These are phyloP conservation scores for Rhodotorula sp. DNA, from an alignment of 1,284 basidiomycete genomes.

Conservation along the genomic window DNA sequence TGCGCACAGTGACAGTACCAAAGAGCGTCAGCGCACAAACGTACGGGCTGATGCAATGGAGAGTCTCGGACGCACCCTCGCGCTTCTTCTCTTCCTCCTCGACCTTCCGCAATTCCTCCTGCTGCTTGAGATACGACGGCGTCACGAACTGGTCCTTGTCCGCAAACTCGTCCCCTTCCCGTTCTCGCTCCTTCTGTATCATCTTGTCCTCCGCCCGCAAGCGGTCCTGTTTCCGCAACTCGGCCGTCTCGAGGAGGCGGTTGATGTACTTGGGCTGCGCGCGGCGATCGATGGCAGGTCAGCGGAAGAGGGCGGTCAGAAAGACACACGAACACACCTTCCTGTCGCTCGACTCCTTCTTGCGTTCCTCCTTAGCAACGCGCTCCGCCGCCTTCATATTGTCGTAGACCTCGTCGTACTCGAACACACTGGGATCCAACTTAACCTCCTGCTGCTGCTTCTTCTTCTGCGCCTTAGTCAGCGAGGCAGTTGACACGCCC, in stretches of 20 bases:
- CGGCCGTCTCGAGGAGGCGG: conserved; percentile 75
- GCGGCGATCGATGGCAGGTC: background rate
- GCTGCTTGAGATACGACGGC: conserved; percentile 94
- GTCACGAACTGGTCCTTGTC: conserved; percentile 98
- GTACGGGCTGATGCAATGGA: background rate
- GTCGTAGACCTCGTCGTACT: conserved; percentile 97
- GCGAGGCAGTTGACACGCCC: conserved; percentile 17
- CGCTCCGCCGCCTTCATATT: conserved; percentile 85
- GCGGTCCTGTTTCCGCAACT: conserved; percentile 80
- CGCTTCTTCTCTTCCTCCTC: conserved; percentile 84
- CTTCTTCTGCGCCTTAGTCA: conserved; percentile 22
- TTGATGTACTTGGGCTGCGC: conserved; percentile 88
- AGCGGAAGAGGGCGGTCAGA: background rate
- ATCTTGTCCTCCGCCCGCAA: conserved; percentile 97
- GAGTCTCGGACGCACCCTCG: conserved; percentile 60
- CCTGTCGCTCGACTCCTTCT: conserved; percentile 55
- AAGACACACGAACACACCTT: conserved; percentile 56
- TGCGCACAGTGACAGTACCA: conserved; percentile 24
- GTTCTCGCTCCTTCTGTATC: conserved; percentile 87
- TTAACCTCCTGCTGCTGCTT: conserved; percentile 59
- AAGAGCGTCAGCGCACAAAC: background rate
- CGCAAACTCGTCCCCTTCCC: conserved; percentile 88
- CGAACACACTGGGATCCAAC: conserved; percentile 81
- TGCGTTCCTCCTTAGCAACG: conserved; percentile 66
- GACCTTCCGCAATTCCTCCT: conserved; percentile 82